Conservation (phyloP, 306 rosid species). For the Trifolium dubium region DNA sequence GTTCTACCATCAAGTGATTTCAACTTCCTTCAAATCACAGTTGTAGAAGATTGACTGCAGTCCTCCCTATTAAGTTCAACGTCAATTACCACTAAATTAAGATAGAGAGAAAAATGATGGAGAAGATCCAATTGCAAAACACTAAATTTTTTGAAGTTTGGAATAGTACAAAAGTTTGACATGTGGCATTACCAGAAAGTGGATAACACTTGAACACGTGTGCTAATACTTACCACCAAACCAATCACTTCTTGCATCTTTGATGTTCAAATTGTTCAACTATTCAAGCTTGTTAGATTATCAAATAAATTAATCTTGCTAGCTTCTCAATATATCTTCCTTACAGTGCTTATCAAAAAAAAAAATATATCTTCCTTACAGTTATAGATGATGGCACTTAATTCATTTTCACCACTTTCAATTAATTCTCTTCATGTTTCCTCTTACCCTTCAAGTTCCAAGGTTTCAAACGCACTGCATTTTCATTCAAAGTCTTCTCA, state of each 20-base stretch:
- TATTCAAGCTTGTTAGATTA: neutral
- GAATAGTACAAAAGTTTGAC: neutral
- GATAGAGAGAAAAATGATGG: too few relatives aligned
- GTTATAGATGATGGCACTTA: conserved; percentile 54
- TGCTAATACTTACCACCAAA: conserved; percentile 35
- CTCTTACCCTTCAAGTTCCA: conserved; percentile 51
- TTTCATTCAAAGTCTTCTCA: conserved; percentile 48
- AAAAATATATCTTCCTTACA: neutral
- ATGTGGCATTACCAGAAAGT: conserved; percentile 3
- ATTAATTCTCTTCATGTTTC: conserved; percentile 44
- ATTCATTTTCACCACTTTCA: conserved; percentile 59
- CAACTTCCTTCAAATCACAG: too few relatives aligned
- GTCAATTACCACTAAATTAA: too few relatives aligned
- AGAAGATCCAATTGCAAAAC: too few relatives aligned
- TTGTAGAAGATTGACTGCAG: too few relatives aligned
- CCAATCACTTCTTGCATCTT: neutral
- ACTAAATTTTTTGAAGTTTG: neutral
- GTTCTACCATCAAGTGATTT: too few relatives aligned
- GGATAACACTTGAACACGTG: conserved; percentile 45
- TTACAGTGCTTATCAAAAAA: too few relatives aligned
- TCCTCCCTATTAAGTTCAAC: too few relatives aligned
- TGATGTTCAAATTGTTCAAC: conserved; percentile 14
- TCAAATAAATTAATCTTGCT: neutral
- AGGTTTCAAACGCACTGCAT: conserved; percentile 35
- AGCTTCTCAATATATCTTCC: neutral